Evolutionary conservation across 1,284 basidiomycete species (phyloP).

Genomic region (Papiliotrema fonsecae): DNA sequence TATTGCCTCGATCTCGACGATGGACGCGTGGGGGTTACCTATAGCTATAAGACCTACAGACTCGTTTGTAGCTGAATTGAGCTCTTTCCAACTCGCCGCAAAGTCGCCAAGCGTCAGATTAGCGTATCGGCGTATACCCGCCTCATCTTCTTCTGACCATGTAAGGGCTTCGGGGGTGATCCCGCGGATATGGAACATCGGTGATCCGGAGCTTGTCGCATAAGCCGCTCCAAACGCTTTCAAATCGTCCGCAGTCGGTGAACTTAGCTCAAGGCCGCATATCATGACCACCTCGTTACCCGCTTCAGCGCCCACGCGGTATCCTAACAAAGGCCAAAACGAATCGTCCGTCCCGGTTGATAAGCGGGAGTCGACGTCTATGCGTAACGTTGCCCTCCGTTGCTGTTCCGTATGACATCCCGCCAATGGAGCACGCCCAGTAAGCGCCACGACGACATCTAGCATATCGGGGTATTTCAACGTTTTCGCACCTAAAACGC

Average conservation of each 20-base stretch:
- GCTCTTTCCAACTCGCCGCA: neutral
- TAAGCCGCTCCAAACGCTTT: neutral
- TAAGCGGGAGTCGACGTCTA: neutral
- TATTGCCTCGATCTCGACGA: neutral
- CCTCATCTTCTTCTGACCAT: neutral
- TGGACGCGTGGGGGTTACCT: neutral
- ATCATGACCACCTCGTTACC: neutral
- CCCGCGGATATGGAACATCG: slow-evolving; percentile 1
- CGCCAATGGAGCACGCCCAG: neutral
- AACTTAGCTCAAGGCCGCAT: neutral
- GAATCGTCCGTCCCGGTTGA: neutral
- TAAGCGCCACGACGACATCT: neutral
- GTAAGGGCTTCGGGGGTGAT: neutral
- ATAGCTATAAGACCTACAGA: neutral
- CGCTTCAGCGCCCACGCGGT: neutral
- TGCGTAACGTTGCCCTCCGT: neutral
- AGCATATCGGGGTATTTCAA: slow-evolving; percentile 2
- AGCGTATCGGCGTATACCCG: neutral
- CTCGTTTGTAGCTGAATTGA: neutral
- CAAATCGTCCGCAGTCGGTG: neutral
- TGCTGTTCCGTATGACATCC: neutral
- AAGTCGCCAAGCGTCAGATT: neutral
- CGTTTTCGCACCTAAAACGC: neutral
- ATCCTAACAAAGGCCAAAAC: neutral
- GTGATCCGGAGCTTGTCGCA: neutral